Conservation (phyloP, 2,329 filamentous ascomycete genomes). For the Fusarium virguliforme region DNA sequence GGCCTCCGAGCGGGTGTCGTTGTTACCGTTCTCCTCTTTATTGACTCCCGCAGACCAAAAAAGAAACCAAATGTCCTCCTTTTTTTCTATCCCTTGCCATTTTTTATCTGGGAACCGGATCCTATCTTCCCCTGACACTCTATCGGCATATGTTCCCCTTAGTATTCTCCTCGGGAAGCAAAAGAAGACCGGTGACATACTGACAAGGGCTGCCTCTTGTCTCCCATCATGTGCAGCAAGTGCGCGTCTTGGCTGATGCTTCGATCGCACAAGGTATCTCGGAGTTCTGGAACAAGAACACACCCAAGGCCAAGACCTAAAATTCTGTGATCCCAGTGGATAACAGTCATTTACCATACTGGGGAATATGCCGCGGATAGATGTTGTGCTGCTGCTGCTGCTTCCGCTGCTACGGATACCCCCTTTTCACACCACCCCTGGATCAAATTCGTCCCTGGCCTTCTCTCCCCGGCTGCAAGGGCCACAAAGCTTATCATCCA, state of each 20-base stretch:
- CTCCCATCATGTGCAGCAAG: slow-evolving; percentile 17
- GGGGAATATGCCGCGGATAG: slow-evolving; percentile 40
- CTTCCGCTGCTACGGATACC: slow-evolving; percentile 13
- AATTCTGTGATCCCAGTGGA: slow-evolving; percentile 25
- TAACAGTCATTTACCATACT: slow-evolving; percentile 25
- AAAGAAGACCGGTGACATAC: neutral
- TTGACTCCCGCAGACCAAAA: neutral
- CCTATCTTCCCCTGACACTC: slow-evolving; percentile 5
- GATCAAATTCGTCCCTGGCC: slow-evolving; percentile 33
- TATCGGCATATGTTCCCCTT: neutral
- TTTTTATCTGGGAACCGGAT: slow-evolving; percentile 26
- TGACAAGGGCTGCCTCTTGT: slow-evolving; percentile 1
- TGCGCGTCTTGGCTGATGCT: slow-evolving; percentile 25
- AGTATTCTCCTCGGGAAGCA: slow-evolving; percentile 4
- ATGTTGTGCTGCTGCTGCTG: slow-evolving; percentile 2
- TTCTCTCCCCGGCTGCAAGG: slow-evolving; percentile 21
- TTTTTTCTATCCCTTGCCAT: slow-evolving; percentile 28
- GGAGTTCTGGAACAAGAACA: neutral
- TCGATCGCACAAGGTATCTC: slow-evolving; percentile 15
- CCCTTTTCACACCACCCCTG: slow-evolving; percentile 29
- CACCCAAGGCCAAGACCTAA: neutral
- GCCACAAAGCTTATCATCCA: slow-evolving; percentile 33
- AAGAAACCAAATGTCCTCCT: slow-evolving; percentile 19
- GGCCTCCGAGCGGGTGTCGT: slow-evolving; percentile 8
- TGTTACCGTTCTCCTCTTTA: neutral